Conservation (phyloP, 495 filamentous ascomycete species). For the Podospora sp. region DNA sequence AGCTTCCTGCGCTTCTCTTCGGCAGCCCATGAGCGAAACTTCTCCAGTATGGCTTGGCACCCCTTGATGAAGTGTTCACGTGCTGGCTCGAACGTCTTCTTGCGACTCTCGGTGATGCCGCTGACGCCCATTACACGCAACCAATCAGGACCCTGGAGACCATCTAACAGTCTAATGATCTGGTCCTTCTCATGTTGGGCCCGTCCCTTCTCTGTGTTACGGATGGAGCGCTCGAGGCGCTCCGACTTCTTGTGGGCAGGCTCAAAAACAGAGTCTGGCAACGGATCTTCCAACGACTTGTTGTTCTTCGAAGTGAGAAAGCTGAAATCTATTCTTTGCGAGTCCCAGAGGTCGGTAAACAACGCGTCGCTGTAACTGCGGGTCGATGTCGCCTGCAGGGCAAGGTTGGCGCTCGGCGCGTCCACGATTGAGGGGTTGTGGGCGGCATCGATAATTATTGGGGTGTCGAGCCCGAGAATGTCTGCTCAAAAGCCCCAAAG, state of each 20-base stretch:
- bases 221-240: conserved; percentile 86
- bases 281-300: conserved; percentile 60
- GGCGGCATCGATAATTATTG: conserved; percentile 58
- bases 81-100: conserved; percentile 84
- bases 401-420: conserved; percentile 18
- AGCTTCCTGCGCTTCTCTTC: conserved; percentile 82
- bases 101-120: conserved; percentile 77
- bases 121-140: conserved; percentile 90
- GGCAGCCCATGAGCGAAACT: conserved; percentile 84
- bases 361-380: conserved; percentile 50
- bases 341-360: conserved; percentile 55
- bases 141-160: conserved; percentile 90
- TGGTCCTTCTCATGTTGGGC: conserved; percentile 91
- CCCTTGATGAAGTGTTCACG: conserved; percentile 80
- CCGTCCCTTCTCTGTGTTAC: conserved; percentile 89
- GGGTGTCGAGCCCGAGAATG: conserved; percentile 61
- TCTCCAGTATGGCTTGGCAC: conserved; percentile 76
- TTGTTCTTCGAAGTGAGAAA: conserved; percentile 49
- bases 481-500: conserved; percentile 56
- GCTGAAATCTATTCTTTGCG: conserved; percentile 44
- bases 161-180: conserved; percentile 81
- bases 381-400: conserved; percentile 35
- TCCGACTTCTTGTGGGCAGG: conserved; percentile 75
- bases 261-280: conserved; percentile 68
- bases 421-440: conserved; percentile 23